Evolutionary conservation across 441 rosid species (phyloP), one percentile per base, ranked within the genome.

Genomic region (Adansonia rubrostipa): DNA sequence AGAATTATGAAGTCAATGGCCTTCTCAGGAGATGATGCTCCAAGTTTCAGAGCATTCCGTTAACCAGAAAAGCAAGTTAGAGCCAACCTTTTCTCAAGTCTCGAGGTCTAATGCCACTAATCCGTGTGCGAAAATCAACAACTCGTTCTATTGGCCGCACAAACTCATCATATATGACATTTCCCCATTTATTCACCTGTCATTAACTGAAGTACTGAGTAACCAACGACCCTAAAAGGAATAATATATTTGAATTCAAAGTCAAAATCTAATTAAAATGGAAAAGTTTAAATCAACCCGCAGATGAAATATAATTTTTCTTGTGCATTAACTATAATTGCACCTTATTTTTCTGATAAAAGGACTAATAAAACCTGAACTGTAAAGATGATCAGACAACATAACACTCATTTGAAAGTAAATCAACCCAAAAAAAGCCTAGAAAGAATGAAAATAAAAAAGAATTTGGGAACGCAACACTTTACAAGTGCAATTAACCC

Each of bases 151-250:
- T 82, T 45, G 99, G 98, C 28, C 89, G 92, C 72, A 92, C 99
- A 85, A 94, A 96, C 87, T 91, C 97, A 83, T 96, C 97, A 69
- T 88, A 92, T 63, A 94, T 48, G 70, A 94, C 91, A 84, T 96
- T 96, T 56, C 98, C 92, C 97, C 99, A 92, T 84, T 83, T 88
- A 77, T 96, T 96, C 79, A 94, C 97, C 99, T 92, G 89, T 60
- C 85, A 89, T 75, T 56, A 84, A 70, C 69, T 85, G 47, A 62
- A 73, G n/a, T 47, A 77, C 2, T 48, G 15, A 78, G 63, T 22
- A 69, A 75, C 45, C 56, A 76, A 73, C 40, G 57, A 33, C 62
- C 75, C 62, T 61, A 28, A 66, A 17, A 74, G 6, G 61, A 20
- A 28, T 65, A 72, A 48, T 5, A 67, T 40, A 64, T 36, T 28